Base-by-base conservation (phyloP, 1,284 basidiomycete species). In the Papiliotrema nemorosa region DNA sequence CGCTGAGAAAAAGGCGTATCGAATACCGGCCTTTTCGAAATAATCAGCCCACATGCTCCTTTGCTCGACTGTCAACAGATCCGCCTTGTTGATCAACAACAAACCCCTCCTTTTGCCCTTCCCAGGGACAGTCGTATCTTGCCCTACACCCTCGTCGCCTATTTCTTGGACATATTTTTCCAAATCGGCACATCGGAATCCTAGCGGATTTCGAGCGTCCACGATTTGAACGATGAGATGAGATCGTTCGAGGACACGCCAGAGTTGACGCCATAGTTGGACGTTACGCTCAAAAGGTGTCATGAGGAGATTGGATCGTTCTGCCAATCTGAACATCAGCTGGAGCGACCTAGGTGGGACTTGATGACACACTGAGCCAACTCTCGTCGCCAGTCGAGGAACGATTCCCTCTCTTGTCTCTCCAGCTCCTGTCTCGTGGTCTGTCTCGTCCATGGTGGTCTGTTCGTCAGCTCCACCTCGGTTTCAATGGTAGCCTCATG, bases 1-100 rank as follows among this genome's bases (percentile, higher is more conserved):
- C 5, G 96, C 96, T 26, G 94, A 98, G 80, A 96, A 98, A 75
- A 98, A 99, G 0, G 90, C 92, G 65, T 90, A 97, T 53, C 80
- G 80, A 43, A 97, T 81, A 6, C 82, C 81, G 62, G 90, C 80
- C 18, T 79, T 67, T 54, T 97, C 91, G 66, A 98, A 97, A 73
- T 96, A 91, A 63, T 93, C 85, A 25, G 94, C 94, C 96, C 96
- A 99, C 49, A 77, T 70, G 47, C 77, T 77, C 55, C 85, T 87
- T 77, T 98, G 96, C 52, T 85, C 81, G 6, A 82, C 79, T 14
- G 90, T 96, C 57, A 99, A 76, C 44, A 99, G 76, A 78, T 99
- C 96, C 3, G 94, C 84, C 76, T 99, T 98, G 76, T 99, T 99
- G 73, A 98, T 89, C 49, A 98, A 80, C 36, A 99, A 75, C 62